Evolutionary conservation across 139 green algal genomes (phyloP).

Genomic region (Chlorella sorokiniana): DNA sequence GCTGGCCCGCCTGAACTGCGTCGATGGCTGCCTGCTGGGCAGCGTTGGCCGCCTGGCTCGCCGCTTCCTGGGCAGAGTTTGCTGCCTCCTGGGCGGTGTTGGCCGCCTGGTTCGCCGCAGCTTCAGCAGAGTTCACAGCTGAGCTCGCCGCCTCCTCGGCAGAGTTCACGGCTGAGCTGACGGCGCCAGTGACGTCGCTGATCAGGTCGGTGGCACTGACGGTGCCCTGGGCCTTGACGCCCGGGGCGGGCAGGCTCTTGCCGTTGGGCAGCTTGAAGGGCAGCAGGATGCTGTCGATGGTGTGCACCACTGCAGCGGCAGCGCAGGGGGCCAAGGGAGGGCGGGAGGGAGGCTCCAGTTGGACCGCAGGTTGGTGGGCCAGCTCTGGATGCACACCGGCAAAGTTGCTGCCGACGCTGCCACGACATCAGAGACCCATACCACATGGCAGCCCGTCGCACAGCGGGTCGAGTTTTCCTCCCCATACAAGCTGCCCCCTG

Average conservation of each 20-base stretch:
- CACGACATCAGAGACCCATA: too few relatives aligned
- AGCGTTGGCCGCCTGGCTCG: not conserved
- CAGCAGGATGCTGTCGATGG: constrained; percentile 6
- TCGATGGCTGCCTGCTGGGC: not conserved
- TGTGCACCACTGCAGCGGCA: constrained; percentile 2
- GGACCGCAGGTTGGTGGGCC: not conserved
- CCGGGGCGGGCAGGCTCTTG: not conserved
- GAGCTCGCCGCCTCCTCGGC: not conserved
- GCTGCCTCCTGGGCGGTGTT: not conserved
- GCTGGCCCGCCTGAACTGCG: not conserved
- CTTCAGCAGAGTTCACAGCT: not conserved
- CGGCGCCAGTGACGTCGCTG: not conserved
- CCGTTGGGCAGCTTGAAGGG: not conserved
- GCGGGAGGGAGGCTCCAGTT: not conserved
- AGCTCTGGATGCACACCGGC: not conserved
- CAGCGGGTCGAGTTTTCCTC: too few relatives aligned
- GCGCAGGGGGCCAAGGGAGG: not conserved
- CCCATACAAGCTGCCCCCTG: too few relatives aligned
- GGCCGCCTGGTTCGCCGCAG: not conserved
- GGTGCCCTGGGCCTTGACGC: not conserved
- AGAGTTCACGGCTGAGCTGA: not conserved
- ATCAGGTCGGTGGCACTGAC: not conserved
- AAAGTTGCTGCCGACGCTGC: too few relatives aligned
- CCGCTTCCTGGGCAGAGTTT: not conserved
- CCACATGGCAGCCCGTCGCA: too few relatives aligned